phyloP scores from a whole-genome alignment of 441 rosid species.

The Populus tomentosa region DNA sequence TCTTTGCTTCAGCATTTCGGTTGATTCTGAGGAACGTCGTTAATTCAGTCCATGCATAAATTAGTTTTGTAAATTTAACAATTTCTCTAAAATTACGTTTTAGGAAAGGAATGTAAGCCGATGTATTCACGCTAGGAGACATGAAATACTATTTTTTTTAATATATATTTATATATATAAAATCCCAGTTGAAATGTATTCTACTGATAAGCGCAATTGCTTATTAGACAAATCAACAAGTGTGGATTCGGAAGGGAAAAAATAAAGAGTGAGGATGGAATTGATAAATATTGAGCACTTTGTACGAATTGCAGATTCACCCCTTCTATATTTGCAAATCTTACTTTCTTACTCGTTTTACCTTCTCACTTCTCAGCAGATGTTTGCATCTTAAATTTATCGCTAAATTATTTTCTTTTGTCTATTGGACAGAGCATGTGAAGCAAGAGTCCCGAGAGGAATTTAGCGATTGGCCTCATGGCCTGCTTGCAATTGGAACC shows the following conservation, averaged over 20 bases:
- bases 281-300: neutral
- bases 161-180: no score
- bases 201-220: neutral
- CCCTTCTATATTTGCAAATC: neutral
- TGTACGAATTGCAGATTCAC: neutral
- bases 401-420: neutral
- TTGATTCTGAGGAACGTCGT: neutral
- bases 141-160: neutral
- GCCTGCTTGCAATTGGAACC: constrained; percentile 83
- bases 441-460: constrained; percentile 74
- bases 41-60: no score
- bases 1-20: neutral
- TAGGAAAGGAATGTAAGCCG: neutral
- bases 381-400: neutral
- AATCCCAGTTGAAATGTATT: neutral
- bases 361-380: neutral
- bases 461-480: constrained; percentile 92
- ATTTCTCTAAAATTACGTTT: no score
- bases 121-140: neutral
- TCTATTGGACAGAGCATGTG: constrained; percentile 26
- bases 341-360: neutral
- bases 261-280: neutral
- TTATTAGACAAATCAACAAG: neutral
- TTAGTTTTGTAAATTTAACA: no score
- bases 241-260: neutral